A percentile compares a stretch with the other conserved stretches of the same genome.
These are phyloP conservation scores for Alternaria conjuncta DNA, from an alignment of 2,329 filamentous ascomycete genomes.

Conservation along the genomic window DNA sequence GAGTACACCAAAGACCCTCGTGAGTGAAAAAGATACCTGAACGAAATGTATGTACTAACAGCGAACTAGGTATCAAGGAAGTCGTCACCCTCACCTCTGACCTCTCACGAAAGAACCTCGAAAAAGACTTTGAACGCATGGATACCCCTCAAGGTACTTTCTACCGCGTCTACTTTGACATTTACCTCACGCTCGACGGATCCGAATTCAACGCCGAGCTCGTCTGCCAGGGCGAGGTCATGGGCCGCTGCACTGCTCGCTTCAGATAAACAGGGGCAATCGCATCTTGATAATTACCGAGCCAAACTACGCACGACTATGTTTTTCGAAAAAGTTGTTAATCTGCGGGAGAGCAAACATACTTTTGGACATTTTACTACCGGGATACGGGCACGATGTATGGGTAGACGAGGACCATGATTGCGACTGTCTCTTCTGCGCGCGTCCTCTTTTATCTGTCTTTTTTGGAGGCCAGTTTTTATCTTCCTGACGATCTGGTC, in stretches of 20 bases:
- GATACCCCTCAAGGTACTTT: slow-evolving; percentile 89
- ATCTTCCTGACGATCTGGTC: neutral
- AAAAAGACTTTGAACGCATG: slow-evolving; percentile 99
- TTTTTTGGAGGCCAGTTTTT: too few relatives aligned
- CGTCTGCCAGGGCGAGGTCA: slow-evolving; percentile 98
- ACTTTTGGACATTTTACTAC: neutral
- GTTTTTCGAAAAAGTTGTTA: neutral
- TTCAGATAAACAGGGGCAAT: slow-evolving; percentile 64
- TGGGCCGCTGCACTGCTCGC: slow-evolving; percentile 92
- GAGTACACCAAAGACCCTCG: slow-evolving; percentile 99
- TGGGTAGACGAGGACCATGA: neutral
- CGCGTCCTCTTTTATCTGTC: neutral
- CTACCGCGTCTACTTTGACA: slow-evolving; percentile 71
- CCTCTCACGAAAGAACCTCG: slow-evolving; percentile 94
- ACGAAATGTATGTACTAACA: neutral
- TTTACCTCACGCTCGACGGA: slow-evolving; percentile 88
- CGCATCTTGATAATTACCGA: neutral
- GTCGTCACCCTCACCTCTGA: slow-evolving; percentile 97
- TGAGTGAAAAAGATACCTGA: slow-evolving; percentile 62
- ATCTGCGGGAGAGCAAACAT: neutral
- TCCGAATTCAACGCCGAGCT: slow-evolving; percentile 98
- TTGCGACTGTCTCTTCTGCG: neutral
- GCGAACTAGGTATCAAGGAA: slow-evolving; percentile 88
- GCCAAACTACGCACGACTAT: neutral
- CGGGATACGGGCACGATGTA: neutral